Base-by-base conservation (phyloP, 441 rosid genomes). In the Flueggea neowawraea region DNA sequence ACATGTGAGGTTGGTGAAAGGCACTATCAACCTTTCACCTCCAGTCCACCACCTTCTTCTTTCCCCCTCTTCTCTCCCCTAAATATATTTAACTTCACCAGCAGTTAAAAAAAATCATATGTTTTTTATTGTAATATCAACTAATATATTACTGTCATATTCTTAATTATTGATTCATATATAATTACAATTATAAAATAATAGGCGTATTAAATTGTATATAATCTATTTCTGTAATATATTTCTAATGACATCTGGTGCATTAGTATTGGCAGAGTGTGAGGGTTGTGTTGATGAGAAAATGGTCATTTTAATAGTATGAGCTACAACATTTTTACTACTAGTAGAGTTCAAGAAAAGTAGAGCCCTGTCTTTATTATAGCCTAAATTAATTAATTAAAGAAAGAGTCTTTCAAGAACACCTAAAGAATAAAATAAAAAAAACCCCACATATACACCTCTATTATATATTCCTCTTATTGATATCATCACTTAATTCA, bases 1-100 rank as follows among this genome's bases (percentile, higher is more conserved):
- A 77, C 82, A 78, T 69, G 85, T 75, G 84, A 78, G 82, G 81
- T 80, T 80, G 80, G 79, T 80, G 84, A 73, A 64, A 66, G 70
- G 82, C 74, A 69, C 68, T 62, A 16, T 78, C 77, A 70, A 71
- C 74, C 83, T 71, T 74, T 78, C 66, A 55, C 70, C 50, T n/a
- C n/a, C n/a, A n/a, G n/a, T 47, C 10, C 31, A 22, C n/a, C n/a
- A n/a, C 28, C 28, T 22, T 22, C 28, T n/a, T n/a, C n/a, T n/a
- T 53, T 8, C 6, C 55, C 55, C 6, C 11, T 16, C 31, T n/a
- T 17, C 3, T 16, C 12, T 16, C 31, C 64, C 36, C 67, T 49
- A 22, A 0, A 22, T 22, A 0, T 22, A 22, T 22, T 22, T 22
- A n/a, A n/a, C n/a, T 22, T 22, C 28, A 22, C 28, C 2, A 22